These are phyloP conservation scores for Pythium aphanidermatum DNA, from an alignment of 352 stramenopile genomes.

Conservation along the genomic window DNA sequence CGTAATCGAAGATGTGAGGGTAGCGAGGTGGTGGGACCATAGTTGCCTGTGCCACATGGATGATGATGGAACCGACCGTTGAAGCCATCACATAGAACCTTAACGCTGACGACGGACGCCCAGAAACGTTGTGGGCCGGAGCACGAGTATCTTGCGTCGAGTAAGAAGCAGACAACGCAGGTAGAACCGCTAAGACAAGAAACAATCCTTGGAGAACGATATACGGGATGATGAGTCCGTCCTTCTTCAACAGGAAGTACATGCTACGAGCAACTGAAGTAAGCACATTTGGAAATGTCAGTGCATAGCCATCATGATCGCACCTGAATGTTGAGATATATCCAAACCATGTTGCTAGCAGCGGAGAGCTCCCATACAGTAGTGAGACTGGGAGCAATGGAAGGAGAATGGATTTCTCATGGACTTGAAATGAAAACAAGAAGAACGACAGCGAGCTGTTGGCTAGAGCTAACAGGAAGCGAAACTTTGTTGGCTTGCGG, in stretches of 20 bases:
- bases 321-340: constrained; percentile 82
- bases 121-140: constrained; percentile 36
- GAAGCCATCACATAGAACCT: constrained; percentile 51
- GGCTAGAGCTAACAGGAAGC: constrained; percentile 77
- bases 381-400: constrained; percentile 90
- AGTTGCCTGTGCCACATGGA: constrained; percentile 47
- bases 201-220: constrained; percentile 52
- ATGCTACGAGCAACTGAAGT: constrained; percentile 36
- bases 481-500: constrained; percentile 53
- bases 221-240: constrained; percentile 69
- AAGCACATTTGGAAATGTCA: not conserved
- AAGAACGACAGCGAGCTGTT: constrained; percentile 93
- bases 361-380: constrained; percentile 51
- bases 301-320: not conserved
- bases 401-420: constrained; percentile 96
- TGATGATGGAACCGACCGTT: constrained; percentile 35
- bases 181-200: constrained; percentile 32
- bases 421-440: constrained; percentile 97
- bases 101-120: constrained; percentile 25
- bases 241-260: constrained; percentile 82
- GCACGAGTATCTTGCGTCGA: constrained; percentile 9
- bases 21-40: constrained; percentile 50
- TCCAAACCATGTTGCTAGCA: constrained; percentile 73
- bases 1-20: constrained; percentile 82
- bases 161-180: constrained; percentile 1